Base-by-base conservation (phyloP, 1,284 basidiomycete species). In the Sanghuangporus sanghuang region DNA sequence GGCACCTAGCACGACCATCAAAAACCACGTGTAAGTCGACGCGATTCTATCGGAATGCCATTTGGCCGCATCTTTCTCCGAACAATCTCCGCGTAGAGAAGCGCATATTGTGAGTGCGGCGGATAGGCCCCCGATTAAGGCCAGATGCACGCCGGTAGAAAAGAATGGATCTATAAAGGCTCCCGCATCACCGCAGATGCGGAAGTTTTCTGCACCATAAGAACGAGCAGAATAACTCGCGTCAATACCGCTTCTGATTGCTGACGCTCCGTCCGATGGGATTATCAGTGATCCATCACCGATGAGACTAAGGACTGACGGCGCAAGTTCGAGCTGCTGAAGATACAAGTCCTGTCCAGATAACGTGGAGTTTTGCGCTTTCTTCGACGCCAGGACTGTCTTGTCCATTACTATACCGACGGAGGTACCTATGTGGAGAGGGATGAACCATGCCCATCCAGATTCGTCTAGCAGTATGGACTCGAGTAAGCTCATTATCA, bases 401-500 rank as follows among this genome's bases (percentile, higher is more conserved):
- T 90, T 82, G 67, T 87, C 82, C 78, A 88, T 85, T 32, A 91
- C 88, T 48, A 91, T 72, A 18, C 89, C 89, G 6, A 91, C 76
- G 3, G 89, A 91, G 0, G 85, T 85, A 8, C 83, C 80, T 61
- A 85, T 79, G 69, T 87, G 83, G 32, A 92, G 78, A 36, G 89
- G 89, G 59, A 92, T 92, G 63, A 86, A 89, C 89, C 89, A 91
- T 9, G 78, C 81, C 85, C 89, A 91, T 4, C 89, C 89, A 6
- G 86, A 84, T 73, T 89, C 85, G 67, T 91, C 86, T 69, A 49
- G 18, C 12, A 39, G 56, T n/a, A 6, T 32, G 27, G 3, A 27
- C 27, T 27, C 21, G 8, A 36, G 32, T 39, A 32, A 11, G 23
- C 12, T 32, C 18, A 40, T 67, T 18, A 32, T 50, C 36, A 63